Base-by-base conservation (phyloP, 768 basidiomycete genomes). In the Leccinellum luteum region DNA sequence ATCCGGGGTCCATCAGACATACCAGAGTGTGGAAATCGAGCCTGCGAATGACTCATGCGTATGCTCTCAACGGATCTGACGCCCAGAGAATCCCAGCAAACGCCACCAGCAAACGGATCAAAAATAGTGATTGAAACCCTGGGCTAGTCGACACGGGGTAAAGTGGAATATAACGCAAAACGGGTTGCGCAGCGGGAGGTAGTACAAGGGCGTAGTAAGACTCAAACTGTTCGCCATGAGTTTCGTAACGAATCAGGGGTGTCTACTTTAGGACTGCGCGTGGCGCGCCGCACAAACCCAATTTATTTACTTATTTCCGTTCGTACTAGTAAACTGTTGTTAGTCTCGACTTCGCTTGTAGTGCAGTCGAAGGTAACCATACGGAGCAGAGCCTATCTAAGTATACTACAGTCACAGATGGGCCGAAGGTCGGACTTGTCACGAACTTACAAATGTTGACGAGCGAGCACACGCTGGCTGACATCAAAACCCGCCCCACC, bases 11-110 rank as follows among this genome's bases (percentile, higher is more conserved):
- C 10, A 31, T 48, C 31, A 10, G 21, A 50, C 67, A 27, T 31
- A 67, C 66, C 66, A 57, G 32, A 50, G 12, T 28, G 48, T 38
- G 30, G 55, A 17, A 45, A 56, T 38, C 28, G 51, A 44, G 28
- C 55, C 45, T 57, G 55, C 4, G 67, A 48, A 41, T 9, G 55
- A 17, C 4, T 59, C 64, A 64, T 68, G 3, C n/a, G 35, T 54
- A 4, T 23, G 53, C 14, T 50, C 47, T 38, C 21, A 34, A 19
- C n/a, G 31, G 27, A 6, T 31, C 32, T 45, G 6, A 17, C n/a
- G 19, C 31, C 27, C 14, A 43, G 19, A 43, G n/a, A 31, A 19
- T 19, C 19, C n/a, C 41, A 19, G 12, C 19, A n/a, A 43, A 43
- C 19, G 12, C 41, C 41, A 43, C 19, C 4, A 43, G 41, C 19